Base-by-base conservation (phyloP, 1,139 yeast species). In the Candida frijolesensis region DNA sequence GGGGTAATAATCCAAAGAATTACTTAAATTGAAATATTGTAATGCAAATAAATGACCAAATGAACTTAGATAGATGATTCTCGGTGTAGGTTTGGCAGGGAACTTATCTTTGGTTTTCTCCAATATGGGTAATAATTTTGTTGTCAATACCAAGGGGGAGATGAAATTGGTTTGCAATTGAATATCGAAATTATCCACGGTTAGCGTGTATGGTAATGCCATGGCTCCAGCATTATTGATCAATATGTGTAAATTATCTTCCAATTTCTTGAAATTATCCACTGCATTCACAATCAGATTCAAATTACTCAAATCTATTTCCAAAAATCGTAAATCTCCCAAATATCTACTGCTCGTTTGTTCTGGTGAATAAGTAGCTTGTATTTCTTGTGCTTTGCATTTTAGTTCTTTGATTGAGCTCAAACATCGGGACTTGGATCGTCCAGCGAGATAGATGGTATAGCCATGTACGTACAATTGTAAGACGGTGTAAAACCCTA, bases 201-300 rank as follows among this genome's bases (percentile, higher is more conserved):
- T 87, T 29, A 72, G 58, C 14, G 80, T 73, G 61, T 74, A 82
- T 0, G 96, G 96, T 12, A 85, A 71, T 2, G 88, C 95, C 84
- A 88, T 85, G 2, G 87, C 84, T 1, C 96, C 96, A 0, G 96
- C 95, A 64, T 89, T 90, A 60, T 89, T 83, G 35, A 90, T 76
- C 42, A 90, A 74, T 25, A 89, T 65, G 63, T 89, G 84, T 16
- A 90, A 65, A 33, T 70, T 66, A 6, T 70, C 60, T 60, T 89
- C 96, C 48, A 68, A 57, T 10, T 67, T 62, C 45, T 68, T 69
- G 55, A 89, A 79, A 32, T 71, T 70, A 10, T 68, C 63, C 5
- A 82, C 85, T 0, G 91, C 89, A 27, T 62, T 62, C 32, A 79
- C 76, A 2, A 89, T 89, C 29, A 85, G 76, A 18, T 74, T 64